These are phyloP conservation scores for Wickerhamiella slavikovae DNA, from an alignment of 805 yeast species.

Conservation along the genomic window DNA sequence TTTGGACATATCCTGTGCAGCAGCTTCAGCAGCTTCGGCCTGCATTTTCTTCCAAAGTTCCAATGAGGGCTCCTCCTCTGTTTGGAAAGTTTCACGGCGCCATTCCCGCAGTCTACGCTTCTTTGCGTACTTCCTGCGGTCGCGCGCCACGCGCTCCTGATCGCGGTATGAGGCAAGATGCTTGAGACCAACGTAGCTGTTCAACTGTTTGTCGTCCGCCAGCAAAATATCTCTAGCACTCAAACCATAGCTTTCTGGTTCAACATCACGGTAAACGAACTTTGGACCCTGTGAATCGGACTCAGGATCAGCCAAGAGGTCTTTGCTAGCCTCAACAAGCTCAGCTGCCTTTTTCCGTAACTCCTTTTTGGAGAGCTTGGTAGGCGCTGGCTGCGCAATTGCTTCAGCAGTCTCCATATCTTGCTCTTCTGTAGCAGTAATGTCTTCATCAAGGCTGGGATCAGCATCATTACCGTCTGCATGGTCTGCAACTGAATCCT, in stretches of 20 bases:
- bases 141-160: slow-evolving; percentile 48
- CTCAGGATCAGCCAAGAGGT: slow-evolving; percentile 41
- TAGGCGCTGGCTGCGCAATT: slow-evolving; percentile 37
- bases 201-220: slow-evolving; percentile 75
- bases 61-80: slow-evolving; percentile 25
- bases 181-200: slow-evolving; percentile 70
- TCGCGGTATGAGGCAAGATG: slow-evolving; percentile 87
- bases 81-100: slow-evolving; percentile 65
- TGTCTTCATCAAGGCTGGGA: slow-evolving; percentile 5
- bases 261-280: slow-evolving; percentile 82
- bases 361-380: slow-evolving; percentile 40
- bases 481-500: slow-evolving; percentile 16
- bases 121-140: slow-evolving; percentile 68
- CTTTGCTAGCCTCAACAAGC: slow-evolving; percentile 54
- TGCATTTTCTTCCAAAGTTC: slow-evolving; percentile 13
- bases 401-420: slow-evolving; percentile 2
- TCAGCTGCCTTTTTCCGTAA: slow-evolving; percentile 51
- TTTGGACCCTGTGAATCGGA: slow-evolving; percentile 27
- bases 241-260: slow-evolving; percentile 83
- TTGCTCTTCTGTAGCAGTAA: slow-evolving; percentile 6
- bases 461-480: slow-evolving; percentile 13
- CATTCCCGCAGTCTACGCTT: slow-evolving; percentile 68
- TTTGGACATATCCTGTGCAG: neutral
- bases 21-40: slow-evolving; percentile 3
- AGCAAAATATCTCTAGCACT: slow-evolving; percentile 67